Base-by-base conservation (phyloP, 257 asterid species). In the Avicennia marina region DNA sequence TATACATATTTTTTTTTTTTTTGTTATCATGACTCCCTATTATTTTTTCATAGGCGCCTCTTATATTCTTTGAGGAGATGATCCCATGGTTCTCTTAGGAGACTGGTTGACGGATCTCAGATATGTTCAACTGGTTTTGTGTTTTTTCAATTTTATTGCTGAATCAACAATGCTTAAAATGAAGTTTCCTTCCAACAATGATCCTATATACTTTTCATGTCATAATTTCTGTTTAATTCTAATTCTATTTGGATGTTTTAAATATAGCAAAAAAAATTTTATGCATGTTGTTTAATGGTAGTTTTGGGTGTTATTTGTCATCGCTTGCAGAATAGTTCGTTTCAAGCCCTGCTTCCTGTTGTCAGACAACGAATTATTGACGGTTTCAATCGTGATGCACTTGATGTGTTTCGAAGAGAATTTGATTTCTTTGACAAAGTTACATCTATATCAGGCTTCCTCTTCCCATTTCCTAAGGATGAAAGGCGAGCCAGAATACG, bases 371-470 rank as follows among this genome's bases (percentile, higher is more conserved):
- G 77, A 48, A 93, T 93, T 57, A 80, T 93, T 73, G 89, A 89
- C 62, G 81, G 94, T 64, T 93, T 93, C 77, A 77, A 45, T 74
- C 74, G 81, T 13, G 78, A 77, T 69, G 99, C 99, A 58, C 86
- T 68, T 52, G 94, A 72, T 36, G 26, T 89, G 54, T 93, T 93
- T 58, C 75, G 72, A 46, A 80, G 97, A 73, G 97, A 93, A 77
- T 93, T 93, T 74, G 89, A 82, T 78, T 93, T 93, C 89, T 93
- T 93, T 69, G 99, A 93, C 83, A 78, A 93, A 73, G 99, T 93
- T 68, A 93, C 99, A 31, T 86, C 96, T 67, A 93, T 93, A 71
- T 93, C 99, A 57, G 99, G 99, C 24, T 94, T 82, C 62, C 94
- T 93, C 65, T 93, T 53, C 78, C 95, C 88, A 41, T 71, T 89